Evolutionary conservation across 139 green algal genomes (phyloP), one percentile per base, ranked within the genome.

Genomic region (Marvania coccoides): DNA sequence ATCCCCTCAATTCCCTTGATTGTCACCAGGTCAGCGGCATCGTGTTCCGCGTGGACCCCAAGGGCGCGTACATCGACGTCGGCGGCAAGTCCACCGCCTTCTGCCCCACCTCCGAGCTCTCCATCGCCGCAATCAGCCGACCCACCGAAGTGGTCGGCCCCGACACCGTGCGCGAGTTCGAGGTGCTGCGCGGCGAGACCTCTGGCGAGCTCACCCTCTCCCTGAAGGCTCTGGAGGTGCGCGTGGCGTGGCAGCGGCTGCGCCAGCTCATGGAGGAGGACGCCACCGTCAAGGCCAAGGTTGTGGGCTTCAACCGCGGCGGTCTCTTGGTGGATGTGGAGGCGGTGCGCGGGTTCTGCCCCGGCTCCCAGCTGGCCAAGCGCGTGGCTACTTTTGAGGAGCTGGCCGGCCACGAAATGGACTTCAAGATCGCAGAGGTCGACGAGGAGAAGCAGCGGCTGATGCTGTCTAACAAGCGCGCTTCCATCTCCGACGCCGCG

Each of bases 371-470:
- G 65, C 46, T 91, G 3, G 63, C 59, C 45, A 59, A 65, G 51
- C 71, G 71, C 42, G 65, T 74, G 46, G n/a, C 76, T n/a, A 85
- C 65, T 61, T 82, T 90, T 70, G 87, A 95, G 47, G 71, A 73
- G n/a, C 71, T 92, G 38, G 59, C 97, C 5, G 93, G 87, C 62
- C 67, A 74, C 28, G 70, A 82, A 23, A 70, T 98, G 37, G 78
- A 77, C 12, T 79, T 95, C 37, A 97, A 97, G 82, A 88, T 99
- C 67, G 67, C 97, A 42, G 94, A 99, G 78, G 83, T 96, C n/a
- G 90, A 98, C 31, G 85, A 96, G 80, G 86, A 95, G 51, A 68
- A 74, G 23, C 76, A 85, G 61, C 82, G 92, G 30, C 77, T 98
- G 30, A 92, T 98, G 59, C 79, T 98, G 61, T 88, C 72, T 76